Evolutionary conservation across 2,329 filamentous ascomycete species (phyloP), one percentile per base, ranked within the genome.

Genomic region (Fusarium miscanthi): DNA sequence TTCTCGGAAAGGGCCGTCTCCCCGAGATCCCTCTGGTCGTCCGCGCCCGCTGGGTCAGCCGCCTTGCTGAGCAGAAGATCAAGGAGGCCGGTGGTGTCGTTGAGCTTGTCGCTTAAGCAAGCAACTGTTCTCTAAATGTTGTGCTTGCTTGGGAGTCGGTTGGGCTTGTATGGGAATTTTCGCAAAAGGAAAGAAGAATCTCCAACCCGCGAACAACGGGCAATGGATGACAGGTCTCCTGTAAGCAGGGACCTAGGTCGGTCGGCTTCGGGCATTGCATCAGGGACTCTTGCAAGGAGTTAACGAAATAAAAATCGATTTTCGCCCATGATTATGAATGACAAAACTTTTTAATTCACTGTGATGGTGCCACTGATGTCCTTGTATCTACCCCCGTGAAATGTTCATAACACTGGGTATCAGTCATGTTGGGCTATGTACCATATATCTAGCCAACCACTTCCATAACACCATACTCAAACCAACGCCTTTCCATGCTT

Each of bases 11-110:
- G 92, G 96, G 96, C 86, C 92, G 95, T 83, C 89, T 98, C 81
- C 95, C 96, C 82, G 89, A 95, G 82, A 90, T 98, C 81, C 96
- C 96, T 78, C 86, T 99, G 81, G 94, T 99, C 81, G 95, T 99
- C 78, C 94, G 94, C 83, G 95, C 96, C 79, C 90, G 96, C 84
- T 98, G 94, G 89, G 93, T 99, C 87, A 94, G 92, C 90, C 93
- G 93, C 84, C 92, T 97, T 85, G 96, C 96, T 78, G 96, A 99
- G 92, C 90, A 94, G 88, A 99, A 99, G 93, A 98, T 99, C 87
- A 97, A 93, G 85, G 94, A 96, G 86, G 95, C 95, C 81, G 96
- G 96, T 85, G 95, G 95, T 87, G 93, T 97, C 82, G 89, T 97
- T 81, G 94, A 98, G 90, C 90, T 98, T 84, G 94, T 98, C 82